Evolutionary conservation across 2,329 filamentous ascomycete species (phyloP).

Genomic region (Fusarium sp.): DNA sequence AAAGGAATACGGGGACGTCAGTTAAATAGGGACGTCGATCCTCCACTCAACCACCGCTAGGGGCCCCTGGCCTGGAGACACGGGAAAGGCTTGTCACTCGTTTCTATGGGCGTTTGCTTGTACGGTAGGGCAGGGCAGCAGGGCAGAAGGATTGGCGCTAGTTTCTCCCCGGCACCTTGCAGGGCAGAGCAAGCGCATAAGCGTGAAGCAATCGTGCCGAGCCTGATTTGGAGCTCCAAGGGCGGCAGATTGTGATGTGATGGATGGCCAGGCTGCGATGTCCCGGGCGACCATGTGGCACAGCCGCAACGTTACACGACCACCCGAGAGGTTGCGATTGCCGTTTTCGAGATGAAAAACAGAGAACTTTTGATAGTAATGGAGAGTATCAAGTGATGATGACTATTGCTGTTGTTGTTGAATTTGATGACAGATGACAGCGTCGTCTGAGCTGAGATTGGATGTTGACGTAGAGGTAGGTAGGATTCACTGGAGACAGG

Average conservation of each 20-base stretch:
- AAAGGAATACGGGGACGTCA: constrained; percentile 14
- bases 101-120: constrained; percentile 2
- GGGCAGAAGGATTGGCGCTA: neutral
- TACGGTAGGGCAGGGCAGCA: neutral
- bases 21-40: constrained; percentile 40
- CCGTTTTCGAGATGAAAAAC: neutral
- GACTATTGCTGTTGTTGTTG: neutral
- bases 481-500: constrained; percentile 6
- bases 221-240: constrained; percentile 16
- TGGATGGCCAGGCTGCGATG: constrained; percentile 10
- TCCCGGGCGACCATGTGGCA: constrained; percentile 21
- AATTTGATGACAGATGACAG: neutral
- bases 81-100: constrained; percentile 13
- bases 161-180: constrained; percentile 1
- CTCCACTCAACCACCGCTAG: constrained; percentile 20
- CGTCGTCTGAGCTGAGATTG: neutral
- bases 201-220: constrained; percentile 4
- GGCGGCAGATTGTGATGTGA: constrained; percentile 5
- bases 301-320: constrained; percentile 44
- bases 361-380: neutral
- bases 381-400: neutral
- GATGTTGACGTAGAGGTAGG: neutral
- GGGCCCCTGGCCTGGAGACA: neutral
- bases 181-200: neutral
- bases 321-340: constrained; percentile 14